Evolutionary conservation across 1,139 yeast species (phyloP).

Genomic region (Williopsis jadinii): DNA sequence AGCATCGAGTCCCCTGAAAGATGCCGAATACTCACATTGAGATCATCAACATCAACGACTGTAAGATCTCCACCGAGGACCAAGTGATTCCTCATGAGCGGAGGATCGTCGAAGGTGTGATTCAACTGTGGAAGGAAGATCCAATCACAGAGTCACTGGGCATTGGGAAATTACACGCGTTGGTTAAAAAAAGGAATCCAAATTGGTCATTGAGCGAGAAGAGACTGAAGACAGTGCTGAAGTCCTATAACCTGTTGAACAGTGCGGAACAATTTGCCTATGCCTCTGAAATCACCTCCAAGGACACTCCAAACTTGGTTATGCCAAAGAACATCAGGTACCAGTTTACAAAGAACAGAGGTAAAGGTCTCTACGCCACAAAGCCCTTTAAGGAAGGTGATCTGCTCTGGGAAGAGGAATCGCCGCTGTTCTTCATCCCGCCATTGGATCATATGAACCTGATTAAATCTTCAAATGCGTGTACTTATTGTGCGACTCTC

Average conservation of each 20-base stretch:
- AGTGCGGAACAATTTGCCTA: constrained; percentile 36
- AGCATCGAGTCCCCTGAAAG: too few relatives aligned
- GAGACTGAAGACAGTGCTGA: constrained; percentile 45
- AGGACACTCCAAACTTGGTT: constrained; percentile 40
- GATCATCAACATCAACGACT: constrained; percentile 26
- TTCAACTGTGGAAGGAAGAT: constrained; percentile 62
- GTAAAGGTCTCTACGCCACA: constrained; percentile 45
- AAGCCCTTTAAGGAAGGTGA: constrained; percentile 41
- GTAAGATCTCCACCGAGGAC: constrained; percentile 16
- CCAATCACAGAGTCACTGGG: constrained; percentile 57
- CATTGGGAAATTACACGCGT: constrained; percentile 43
- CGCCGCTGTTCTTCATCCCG: constrained; percentile 62
- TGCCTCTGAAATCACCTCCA: constrained; percentile 48
- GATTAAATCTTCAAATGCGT: constrained; percentile 62
- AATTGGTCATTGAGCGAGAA: constrained; percentile 61
- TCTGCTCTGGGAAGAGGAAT: constrained; percentile 50
- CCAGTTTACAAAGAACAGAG: constrained; percentile 37
- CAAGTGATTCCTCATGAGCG: constrained; percentile 53
- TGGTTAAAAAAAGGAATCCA: constrained; percentile 45
- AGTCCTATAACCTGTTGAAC: constrained; percentile 42
- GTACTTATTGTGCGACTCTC: constrained; percentile 73
- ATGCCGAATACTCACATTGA: constrained; percentile 20
- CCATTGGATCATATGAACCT: constrained; percentile 62
- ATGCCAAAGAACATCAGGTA: constrained; percentile 42
- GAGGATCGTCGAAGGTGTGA: constrained; percentile 55